Percentiles rank a stretch among this genome's conserved stretches.
These are phyloP conservation scores for Auricularia sp. DNA, from an alignment of 768 basidiomycete genomes.

Conservation along the genomic window DNA sequence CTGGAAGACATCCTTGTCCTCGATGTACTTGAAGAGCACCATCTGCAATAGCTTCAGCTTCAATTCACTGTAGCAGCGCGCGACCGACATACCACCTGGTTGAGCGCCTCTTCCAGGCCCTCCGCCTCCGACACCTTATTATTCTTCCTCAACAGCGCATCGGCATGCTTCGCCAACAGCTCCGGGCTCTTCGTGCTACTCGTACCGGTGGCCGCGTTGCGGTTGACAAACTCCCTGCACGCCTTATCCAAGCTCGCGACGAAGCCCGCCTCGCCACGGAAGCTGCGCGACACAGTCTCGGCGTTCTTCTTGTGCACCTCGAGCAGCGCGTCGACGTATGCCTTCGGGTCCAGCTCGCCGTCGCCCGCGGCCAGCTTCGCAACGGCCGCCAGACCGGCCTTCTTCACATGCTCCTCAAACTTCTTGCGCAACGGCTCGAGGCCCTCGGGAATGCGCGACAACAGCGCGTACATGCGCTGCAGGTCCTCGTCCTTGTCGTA, in stretches of 20 bases:
- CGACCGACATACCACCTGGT: slow-evolving; percentile 63
- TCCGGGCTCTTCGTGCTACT: slow-evolving; percentile 81
- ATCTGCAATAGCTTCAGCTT: slow-evolving; percentile 44
- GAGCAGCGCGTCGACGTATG: slow-evolving; percentile 86
- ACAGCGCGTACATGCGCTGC: slow-evolving; percentile 88
- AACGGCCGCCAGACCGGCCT: slow-evolving; percentile 73
- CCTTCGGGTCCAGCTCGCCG: slow-evolving; percentile 63
- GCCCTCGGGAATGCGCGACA: slow-evolving; percentile 83
- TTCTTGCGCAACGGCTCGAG: slow-evolving; percentile 83
- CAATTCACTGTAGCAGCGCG: neutral
- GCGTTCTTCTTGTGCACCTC: slow-evolving; percentile 89
- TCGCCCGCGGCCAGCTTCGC: slow-evolving; percentile 54
- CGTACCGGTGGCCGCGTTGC: slow-evolving; percentile 81
- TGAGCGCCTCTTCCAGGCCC: slow-evolving; percentile 80
- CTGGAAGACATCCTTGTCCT: slow-evolving; percentile 98
- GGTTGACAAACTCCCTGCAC: slow-evolving; percentile 90
- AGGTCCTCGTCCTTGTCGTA: slow-evolving; percentile 93
- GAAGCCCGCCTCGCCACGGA: slow-evolving; percentile 88
- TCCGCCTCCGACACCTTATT: slow-evolving; percentile 92
- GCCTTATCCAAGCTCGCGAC: slow-evolving; percentile 85
- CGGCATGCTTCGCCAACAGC: slow-evolving; percentile 83
- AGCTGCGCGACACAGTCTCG: slow-evolving; percentile 79
- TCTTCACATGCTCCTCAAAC: slow-evolving; percentile 95
- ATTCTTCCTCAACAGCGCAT: slow-evolving; percentile 81
- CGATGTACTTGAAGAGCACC: slow-evolving; percentile 95